These are phyloP conservation scores for Alternaria angustiovoidea DNA, from an alignment of 2,329 filamentous ascomycete genomes.

Conservation along the genomic window DNA sequence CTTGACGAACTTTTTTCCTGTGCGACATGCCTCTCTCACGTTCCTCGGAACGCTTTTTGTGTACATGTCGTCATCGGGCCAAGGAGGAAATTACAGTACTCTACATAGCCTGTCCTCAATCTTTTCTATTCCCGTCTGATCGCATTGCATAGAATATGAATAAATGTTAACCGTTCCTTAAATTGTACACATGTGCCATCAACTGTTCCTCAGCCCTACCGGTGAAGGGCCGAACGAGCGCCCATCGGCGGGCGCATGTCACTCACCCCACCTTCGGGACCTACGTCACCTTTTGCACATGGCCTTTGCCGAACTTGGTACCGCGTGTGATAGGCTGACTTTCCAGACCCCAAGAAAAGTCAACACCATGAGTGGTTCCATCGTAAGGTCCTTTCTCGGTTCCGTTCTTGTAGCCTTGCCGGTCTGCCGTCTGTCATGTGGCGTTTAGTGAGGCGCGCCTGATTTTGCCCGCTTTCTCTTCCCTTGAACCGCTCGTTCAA, in stretches of 20 bases:
- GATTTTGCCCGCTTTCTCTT: background rate
- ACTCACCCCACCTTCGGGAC: constrained; percentile 19
- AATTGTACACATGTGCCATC: constrained; percentile 2
- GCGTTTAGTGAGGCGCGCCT: background rate
- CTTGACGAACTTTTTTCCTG: constrained; percentile 13
- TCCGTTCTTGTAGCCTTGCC: constrained; percentile 7
- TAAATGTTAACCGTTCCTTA: constrained; percentile 1
- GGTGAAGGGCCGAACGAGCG: constrained; percentile 17
- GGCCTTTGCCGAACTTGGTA: constrained; percentile 5
- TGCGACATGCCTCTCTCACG: constrained; percentile 6
- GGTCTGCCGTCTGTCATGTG: constrained; percentile 11
- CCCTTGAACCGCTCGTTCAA: background rate
- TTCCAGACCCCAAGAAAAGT: constrained; percentile 5
- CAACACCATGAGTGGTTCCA: constrained; percentile 17
- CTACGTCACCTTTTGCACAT: constrained; percentile 21
- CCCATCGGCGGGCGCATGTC: constrained; percentile 18
- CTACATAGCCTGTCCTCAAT: constrained; percentile 18
- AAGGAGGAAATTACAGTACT: constrained; percentile 8
- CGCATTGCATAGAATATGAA: constrained; percentile 5
- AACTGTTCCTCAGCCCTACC: constrained; percentile 28
- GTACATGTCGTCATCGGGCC: constrained; percentile 21
- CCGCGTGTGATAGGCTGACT: constrained; percentile 11
- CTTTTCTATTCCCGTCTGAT: constrained; percentile 3
- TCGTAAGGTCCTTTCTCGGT: constrained; percentile 2
- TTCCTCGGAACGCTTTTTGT: constrained; percentile 14